Base-by-base conservation (phyloP, 2,329 filamentous ascomycete genomes). In the Pseudofabraea citricarpa region DNA sequence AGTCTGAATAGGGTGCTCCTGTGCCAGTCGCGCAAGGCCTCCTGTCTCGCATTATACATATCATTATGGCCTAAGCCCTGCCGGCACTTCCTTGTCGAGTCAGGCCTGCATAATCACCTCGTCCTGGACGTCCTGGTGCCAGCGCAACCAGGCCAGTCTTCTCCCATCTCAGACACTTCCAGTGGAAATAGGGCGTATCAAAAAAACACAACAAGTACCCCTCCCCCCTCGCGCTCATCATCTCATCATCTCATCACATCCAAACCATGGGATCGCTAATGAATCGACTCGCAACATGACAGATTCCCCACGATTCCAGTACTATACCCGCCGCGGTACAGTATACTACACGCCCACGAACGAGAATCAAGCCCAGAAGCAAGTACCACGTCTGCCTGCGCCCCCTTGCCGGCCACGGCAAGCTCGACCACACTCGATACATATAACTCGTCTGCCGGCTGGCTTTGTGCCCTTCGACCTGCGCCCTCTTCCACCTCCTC, bases 381-480 rank as follows among this genome's bases (percentile, higher is more conserved):
- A 50, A 24, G 33, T 44, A 21, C 31, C 47, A 20, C 47, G 47
- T n/a, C 52, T 64, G 51, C 68, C 59, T 46, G 60, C 52, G 37
- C 67, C 62, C 44, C 64, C 69, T 51, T 77, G 74, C 56, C 69
- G 71, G 55, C 68, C 67, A 44, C 70, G 74, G 52, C 69, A 62
- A 46, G 69, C 73, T 51, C 66, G 74, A 56, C 74, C 73, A 33
- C 74, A 77, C 53, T 75, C 73, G 32, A 78, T 79, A 47, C 72
- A 75, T 57, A 77, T 79, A 46, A 67, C 57, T 66, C 46, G 70
- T 68, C 44, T 75, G 71, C 49, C 69, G 61, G 33, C 68, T 48
- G 59, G 71, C 21, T 69, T 64, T 36, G 53, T 68, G 3, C 67
- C 66, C 3, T 57, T 58, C 46, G 67, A 70, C 33, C 44, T 59